Percentiles rank a stretch among this genome's conserved stretches.
These are phyloP conservation scores for Fusarium chuoi DNA, from an alignment of 2,329 filamentous ascomycete genomes.

Conservation along the genomic window DNA sequence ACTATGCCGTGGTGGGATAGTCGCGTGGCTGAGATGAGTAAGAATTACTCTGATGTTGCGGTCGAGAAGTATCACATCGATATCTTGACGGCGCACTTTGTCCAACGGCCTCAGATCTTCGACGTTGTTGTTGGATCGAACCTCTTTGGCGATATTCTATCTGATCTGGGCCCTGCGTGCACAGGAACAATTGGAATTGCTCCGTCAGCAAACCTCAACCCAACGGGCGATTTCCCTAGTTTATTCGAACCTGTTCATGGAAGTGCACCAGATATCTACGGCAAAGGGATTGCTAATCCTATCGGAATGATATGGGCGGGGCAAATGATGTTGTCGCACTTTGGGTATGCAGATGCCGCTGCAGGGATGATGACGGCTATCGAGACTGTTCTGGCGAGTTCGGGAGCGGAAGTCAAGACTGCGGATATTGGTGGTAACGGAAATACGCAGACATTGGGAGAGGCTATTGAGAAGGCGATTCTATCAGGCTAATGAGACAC, in stretches of 20 bases:
- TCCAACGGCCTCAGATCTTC: constrained; percentile 66
- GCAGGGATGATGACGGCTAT: constrained; percentile 69
- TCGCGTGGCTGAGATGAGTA: constrained; percentile 63
- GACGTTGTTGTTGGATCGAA: constrained; percentile 75
- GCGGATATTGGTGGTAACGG: constrained; percentile 47
- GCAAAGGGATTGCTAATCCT: constrained; percentile 79
- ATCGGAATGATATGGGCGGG: constrained; percentile 78
- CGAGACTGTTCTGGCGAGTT: constrained; percentile 68
- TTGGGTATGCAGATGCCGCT: constrained; percentile 47
- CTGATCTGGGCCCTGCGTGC: constrained; percentile 75
- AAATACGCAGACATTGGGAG: constrained; percentile 36
- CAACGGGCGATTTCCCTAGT: constrained; percentile 59
- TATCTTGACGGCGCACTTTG: constrained; percentile 73
- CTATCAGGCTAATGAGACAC: background rate
- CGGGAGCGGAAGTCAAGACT: constrained; percentile 46
- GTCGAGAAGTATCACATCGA: constrained; percentile 75
- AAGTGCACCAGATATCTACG: constrained; percentile 77
- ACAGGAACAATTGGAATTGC: constrained; percentile 79
- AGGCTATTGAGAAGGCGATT: constrained; percentile 37
- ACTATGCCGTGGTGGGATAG: constrained; percentile 77
- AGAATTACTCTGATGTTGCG: constrained; percentile 67
- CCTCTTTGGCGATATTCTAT: constrained; percentile 73
- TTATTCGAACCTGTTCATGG: constrained; percentile 77
- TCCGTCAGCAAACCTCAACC: constrained; percentile 75
- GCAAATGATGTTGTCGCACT: constrained; percentile 64